These are phyloP conservation scores for Moringa oleifera DNA, from an alignment of 345 rosid species.

Conservation along the genomic window DNA sequence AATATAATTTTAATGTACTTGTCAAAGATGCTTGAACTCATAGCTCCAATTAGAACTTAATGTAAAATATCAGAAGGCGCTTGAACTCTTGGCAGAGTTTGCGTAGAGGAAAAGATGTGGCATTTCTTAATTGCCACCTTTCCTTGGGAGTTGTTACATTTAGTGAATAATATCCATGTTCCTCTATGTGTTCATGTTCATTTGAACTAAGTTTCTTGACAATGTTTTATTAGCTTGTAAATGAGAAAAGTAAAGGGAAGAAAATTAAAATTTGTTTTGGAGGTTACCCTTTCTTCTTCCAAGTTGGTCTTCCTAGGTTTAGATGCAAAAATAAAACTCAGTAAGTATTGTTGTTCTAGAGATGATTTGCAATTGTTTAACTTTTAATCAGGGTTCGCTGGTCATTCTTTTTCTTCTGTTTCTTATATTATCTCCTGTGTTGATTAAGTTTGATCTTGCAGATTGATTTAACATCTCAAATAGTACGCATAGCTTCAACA, in stretches of 20 bases:
- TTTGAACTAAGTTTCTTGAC: not conserved
- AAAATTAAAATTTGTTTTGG: too few species aligned
- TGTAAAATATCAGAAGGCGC: too few species aligned
- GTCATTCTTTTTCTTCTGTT: not conserved
- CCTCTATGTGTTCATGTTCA: too few species aligned
- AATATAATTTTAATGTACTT: too few species aligned
- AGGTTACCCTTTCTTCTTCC: not conserved
- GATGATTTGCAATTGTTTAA: not conserved
- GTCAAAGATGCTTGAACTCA: too few species aligned
- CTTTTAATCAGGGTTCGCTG: not conserved
- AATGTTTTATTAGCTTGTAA: not conserved
- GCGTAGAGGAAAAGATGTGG: too few species aligned
- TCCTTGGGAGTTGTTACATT: too few species aligned
- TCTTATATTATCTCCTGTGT: constrained; percentile 4
- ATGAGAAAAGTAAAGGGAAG: too few species aligned
- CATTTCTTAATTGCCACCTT: too few species aligned
- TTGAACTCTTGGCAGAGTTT: too few species aligned
- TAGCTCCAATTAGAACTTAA: too few species aligned
- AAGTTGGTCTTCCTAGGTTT: not conserved
- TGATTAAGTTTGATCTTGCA: constrained; percentile 23
- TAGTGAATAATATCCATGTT: too few species aligned
- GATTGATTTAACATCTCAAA: constrained; percentile 83
- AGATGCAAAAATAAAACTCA: not conserved
- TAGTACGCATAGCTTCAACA: constrained; percentile 61
- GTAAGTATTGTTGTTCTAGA: not conserved